Evolutionary conservation across 129 eudicot species (phyloP).

Genomic region (Ambrosia artemisiifolia): DNA sequence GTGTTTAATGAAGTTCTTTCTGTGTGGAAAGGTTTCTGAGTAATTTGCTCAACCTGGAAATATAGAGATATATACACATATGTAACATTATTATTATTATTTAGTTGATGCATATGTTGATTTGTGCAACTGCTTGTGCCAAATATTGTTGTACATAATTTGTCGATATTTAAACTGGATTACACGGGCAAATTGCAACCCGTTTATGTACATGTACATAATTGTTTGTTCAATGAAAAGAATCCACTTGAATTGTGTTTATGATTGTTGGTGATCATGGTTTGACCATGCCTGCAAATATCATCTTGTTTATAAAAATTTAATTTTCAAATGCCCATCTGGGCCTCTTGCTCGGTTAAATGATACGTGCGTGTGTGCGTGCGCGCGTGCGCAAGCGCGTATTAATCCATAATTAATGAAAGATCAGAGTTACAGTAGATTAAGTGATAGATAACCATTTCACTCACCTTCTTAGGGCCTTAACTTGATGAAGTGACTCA

Average conservation of each 20-base stretch:
- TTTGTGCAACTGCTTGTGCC: constrained; percentile 25
- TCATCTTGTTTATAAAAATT: background rate
- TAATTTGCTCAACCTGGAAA: constrained; percentile 17
- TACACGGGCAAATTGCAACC: constrained; percentile 28
- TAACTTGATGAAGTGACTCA: constrained; percentile 4
- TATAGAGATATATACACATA: constrained; percentile 4
- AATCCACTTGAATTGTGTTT: constrained; percentile 15
- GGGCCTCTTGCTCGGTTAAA: background rate
- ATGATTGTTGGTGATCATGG: constrained; percentile 8
- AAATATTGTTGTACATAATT: constrained; percentile 41
- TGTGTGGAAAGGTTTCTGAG: constrained; percentile 94
- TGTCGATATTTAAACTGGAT: constrained; percentile 25
- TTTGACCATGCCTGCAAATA: constrained; percentile 18
- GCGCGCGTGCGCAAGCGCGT: background rate
- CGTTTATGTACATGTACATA: constrained; percentile 42
- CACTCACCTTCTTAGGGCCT: background rate
- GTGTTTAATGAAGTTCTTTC: constrained; percentile 78
- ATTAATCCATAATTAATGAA: background rate
- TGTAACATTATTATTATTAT: background rate
- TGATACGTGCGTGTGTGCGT: background rate
- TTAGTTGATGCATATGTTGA: constrained; percentile 21
- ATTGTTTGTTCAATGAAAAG: constrained; percentile 28
- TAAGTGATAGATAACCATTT: background rate
- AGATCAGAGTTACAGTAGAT: background rate
- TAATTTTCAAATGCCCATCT: too few species aligned